These are phyloP conservation scores for Acmispon strigosus DNA, from an alignment of 306 rosid genomes.

Conservation along the genomic window DNA sequence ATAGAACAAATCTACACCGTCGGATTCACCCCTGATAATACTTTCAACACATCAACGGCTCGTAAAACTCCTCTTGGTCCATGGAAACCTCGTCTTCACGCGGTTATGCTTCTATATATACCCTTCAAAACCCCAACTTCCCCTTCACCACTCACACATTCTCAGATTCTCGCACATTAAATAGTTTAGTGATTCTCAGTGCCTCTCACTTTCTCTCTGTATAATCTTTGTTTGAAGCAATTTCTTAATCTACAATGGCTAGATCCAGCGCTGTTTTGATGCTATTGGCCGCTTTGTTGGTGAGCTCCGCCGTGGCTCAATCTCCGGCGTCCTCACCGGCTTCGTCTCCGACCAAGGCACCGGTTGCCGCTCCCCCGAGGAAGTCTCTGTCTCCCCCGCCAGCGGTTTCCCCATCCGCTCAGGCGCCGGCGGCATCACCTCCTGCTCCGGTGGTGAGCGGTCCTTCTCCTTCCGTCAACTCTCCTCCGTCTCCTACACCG, in stretches of 20 bases:
- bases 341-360: constrained; percentile 11
- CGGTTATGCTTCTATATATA: constrained; percentile 19
- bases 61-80: background rate
- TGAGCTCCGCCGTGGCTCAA: constrained; percentile 29
- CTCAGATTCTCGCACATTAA: background rate
- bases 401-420: background rate
- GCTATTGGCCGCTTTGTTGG: constrained; percentile 29
- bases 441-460: background rate
- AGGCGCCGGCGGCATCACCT: background rate
- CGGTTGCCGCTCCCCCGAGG: background rate
- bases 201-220: too few relatives aligned
- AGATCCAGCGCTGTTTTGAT: constrained; percentile 8
- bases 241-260: constrained; percentile 35
- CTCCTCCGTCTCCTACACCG: constrained; percentile 38
- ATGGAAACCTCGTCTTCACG: background rate
- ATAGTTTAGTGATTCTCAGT: too few relatives aligned
- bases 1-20: too few relatives aligned
- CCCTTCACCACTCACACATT: background rate
- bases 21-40: background rate
- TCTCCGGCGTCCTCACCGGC: constrained; percentile 41
- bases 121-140: background rate
- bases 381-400: constrained; percentile 24
- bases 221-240: too few relatives aligned
- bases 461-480: constrained; percentile 28
- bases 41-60: constrained; percentile 5